Conservation (phyloP, 352 stramenopile genomes). For the Aphanomyces cochlioides region DNA sequence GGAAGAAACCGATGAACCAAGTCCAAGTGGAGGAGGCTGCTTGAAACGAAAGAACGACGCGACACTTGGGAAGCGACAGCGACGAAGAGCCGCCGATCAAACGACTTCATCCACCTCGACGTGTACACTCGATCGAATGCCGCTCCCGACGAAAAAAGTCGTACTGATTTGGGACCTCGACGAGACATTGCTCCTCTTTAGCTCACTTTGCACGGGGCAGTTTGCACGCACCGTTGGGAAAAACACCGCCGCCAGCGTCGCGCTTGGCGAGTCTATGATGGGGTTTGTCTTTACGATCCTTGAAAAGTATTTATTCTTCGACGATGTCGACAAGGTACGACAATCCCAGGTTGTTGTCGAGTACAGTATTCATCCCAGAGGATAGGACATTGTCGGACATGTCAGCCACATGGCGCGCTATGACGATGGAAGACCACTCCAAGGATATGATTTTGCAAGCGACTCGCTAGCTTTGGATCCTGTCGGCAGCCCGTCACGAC, state of each 20-base stretch:
- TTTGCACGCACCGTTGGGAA: constrained; percentile 63
- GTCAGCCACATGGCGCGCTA: constrained; percentile 26
- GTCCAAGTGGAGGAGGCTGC: neutral
- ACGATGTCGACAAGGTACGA: constrained; percentile 70
- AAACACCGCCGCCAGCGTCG: constrained; percentile 53
- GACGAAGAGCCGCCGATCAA: too few relatives aligned
- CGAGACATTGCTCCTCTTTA: constrained; percentile 78
- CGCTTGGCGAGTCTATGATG: constrained; percentile 82
- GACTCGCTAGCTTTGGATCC: constrained; percentile 15
- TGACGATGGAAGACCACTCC: constrained; percentile 14
- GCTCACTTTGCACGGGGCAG: constrained; percentile 67
- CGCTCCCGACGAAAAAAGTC: constrained; percentile 11
- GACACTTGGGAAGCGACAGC: neutral
- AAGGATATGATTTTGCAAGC: constrained; percentile 22
- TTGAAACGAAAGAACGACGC: neutral
- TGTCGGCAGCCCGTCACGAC: constrained; percentile 1
- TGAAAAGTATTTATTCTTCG: constrained; percentile 83
- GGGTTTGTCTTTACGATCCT: constrained; percentile 72
- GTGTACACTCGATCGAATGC: too few relatives aligned
- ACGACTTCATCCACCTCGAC: too few relatives aligned
- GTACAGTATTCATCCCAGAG: too few relatives aligned
- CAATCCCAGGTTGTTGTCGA: constrained; percentile 18
- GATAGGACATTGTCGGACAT: constrained; percentile 23
- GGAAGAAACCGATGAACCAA: neutral
- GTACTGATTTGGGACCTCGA: constrained; percentile 82